Evolutionary conservation across 2,329 filamentous ascomycete genomes (phyloP).

Genomic region (Exophiala sp.): DNA sequence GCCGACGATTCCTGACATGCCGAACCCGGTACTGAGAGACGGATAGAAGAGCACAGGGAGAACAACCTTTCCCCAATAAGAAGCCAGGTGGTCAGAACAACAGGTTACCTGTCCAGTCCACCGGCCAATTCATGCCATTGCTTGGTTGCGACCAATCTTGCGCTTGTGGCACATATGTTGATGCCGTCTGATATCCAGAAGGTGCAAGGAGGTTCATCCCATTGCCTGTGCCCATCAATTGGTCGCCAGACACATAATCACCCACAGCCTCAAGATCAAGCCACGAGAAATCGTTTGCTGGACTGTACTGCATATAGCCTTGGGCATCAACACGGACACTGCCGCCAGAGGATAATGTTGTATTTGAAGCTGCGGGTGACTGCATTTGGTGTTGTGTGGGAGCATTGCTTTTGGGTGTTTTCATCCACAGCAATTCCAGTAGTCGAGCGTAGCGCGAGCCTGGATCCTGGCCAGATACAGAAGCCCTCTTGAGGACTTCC

Average conservation of each 20-base stretch:
- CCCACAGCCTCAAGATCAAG: slow-evolving; percentile 58
- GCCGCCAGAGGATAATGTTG: slow-evolving; percentile 32
- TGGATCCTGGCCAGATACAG: slow-evolving; percentile 56
- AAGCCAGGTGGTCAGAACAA: slow-evolving; percentile 26
- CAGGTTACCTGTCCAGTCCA: slow-evolving; percentile 35
- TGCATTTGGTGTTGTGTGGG: slow-evolving; percentile 25
- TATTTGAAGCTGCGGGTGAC: slow-evolving; percentile 29
- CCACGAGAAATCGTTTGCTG: slow-evolving; percentile 60
- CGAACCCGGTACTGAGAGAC: neutral
- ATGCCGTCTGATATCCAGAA: slow-evolving; percentile 15
- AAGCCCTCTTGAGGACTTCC: slow-evolving; percentile 57
- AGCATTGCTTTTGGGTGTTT: slow-evolving; percentile 29
- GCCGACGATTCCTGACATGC: slow-evolving; percentile 1
- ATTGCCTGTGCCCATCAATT: slow-evolving; percentile 19
- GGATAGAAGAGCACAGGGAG: slow-evolving; percentile 8
- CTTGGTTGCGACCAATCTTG: slow-evolving; percentile 36
- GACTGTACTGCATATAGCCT: slow-evolving; percentile 40
- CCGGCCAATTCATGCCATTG: slow-evolving; percentile 34
- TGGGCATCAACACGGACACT: slow-evolving; percentile 27
- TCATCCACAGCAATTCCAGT: slow-evolving; percentile 58
- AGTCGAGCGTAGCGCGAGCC: slow-evolving; percentile 61
- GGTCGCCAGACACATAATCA: slow-evolving; percentile 52
- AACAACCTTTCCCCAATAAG: too few relatives aligned
- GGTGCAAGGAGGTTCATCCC: slow-evolving; percentile 18
- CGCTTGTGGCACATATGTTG: slow-evolving; percentile 16